Conservation (phyloP, 169 alveolate species). For the Toxoplasma gondii region DNA sequence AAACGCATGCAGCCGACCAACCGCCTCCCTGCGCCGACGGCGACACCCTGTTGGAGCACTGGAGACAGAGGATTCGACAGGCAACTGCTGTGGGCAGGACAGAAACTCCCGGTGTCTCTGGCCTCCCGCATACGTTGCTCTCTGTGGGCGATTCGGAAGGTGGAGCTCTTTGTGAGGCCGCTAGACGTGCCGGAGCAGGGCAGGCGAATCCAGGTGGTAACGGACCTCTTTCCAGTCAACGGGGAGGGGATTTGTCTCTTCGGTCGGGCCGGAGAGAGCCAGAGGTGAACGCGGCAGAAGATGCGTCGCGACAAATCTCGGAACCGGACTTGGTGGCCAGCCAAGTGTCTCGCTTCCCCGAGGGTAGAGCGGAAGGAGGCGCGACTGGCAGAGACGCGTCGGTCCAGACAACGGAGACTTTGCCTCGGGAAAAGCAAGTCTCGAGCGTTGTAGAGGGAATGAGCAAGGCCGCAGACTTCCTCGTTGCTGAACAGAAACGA, state of each 20-base stretch:
- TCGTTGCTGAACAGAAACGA: background rate
- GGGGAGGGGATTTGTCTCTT: too few species aligned
- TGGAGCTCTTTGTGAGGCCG: background rate
- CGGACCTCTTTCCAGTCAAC: too few species aligned
- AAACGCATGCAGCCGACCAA: background rate
- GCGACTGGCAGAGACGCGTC: too few species aligned
- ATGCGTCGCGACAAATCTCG: too few species aligned
- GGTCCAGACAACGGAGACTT: too few species aligned
- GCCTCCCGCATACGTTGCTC: too few species aligned
- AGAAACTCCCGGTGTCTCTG: background rate
- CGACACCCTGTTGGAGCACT: background rate
- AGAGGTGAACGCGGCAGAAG: too few species aligned
- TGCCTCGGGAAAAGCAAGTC: background rate
- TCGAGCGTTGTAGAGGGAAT: background rate
- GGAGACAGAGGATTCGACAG: background rate
- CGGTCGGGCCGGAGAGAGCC: too few species aligned
- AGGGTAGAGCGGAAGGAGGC: too few species aligned
- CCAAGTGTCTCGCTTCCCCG: too few species aligned
- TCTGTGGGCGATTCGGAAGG: too few species aligned
- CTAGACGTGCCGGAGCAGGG: background rate
- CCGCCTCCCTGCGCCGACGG: background rate
- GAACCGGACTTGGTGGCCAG: too few species aligned
- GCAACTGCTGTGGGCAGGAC: background rate
- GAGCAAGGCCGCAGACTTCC: background rate
- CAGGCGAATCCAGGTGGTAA: background rate